phyloP scores from a whole-genome alignment of 305 asterid genomes.

The Solanum hybrid region DNA sequence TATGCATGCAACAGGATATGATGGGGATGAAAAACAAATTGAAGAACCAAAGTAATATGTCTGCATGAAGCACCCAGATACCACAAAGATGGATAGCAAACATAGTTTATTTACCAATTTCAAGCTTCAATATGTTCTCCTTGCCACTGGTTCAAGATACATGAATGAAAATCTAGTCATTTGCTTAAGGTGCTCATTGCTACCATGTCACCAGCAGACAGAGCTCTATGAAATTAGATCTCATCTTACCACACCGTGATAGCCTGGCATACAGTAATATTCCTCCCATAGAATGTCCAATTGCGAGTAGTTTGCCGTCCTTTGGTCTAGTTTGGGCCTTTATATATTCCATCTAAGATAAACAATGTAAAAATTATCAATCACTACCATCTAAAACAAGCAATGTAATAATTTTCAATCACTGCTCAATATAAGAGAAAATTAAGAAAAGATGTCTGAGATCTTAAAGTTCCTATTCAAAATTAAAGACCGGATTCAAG shows the following conservation, averaged over 20 bases:
- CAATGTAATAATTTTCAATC: neutral
- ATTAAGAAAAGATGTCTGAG: neutral
- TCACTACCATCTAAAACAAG: constrained; percentile 8
- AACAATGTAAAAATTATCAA: neutral
- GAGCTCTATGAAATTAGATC: neutral
- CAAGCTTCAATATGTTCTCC: neutral
- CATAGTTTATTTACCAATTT: neutral
- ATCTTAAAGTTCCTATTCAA: neutral
- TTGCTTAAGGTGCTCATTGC: neutral
- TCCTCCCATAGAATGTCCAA: constrained; percentile 40
- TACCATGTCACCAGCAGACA: neutral
- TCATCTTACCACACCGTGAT: constrained; percentile 19
- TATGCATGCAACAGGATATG: neutral
- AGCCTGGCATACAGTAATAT: constrained; percentile 30
- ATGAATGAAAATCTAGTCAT: neutral
- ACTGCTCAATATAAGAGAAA: neutral
- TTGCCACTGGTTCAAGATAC: neutral
- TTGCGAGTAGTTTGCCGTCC: constrained; percentile 24
- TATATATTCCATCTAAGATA: constrained; percentile 21
- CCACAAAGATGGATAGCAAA: neutral
- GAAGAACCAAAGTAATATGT: neutral
- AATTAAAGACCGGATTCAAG: neutral
- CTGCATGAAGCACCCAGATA: neutral
- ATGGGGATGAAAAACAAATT: neutral
- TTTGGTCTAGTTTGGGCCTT: constrained; percentile 17